A percentile compares a stretch with the other conserved stretches of the same genome.
phyloP scores from a whole-genome alignment of 164 flowering plant genomes.

The Magnolia officinalis region DNA sequence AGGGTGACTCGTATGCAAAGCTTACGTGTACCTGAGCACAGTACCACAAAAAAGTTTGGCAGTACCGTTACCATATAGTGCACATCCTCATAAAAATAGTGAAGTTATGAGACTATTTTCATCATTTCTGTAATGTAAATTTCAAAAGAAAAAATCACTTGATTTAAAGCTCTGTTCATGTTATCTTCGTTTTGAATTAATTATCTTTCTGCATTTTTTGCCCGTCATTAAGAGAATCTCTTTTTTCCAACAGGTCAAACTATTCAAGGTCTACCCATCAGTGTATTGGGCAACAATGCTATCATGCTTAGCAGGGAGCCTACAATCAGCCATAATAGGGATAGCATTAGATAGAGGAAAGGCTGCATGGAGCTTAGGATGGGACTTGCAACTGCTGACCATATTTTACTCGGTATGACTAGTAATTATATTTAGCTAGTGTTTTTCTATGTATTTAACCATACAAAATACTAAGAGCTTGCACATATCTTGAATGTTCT shows the following conservation, averaged over 20 bases:
- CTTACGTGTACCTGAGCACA: too few species aligned
- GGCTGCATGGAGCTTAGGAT: conserved; percentile 39
- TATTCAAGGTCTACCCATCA: conserved; percentile 37
- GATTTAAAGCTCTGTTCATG: neutral
- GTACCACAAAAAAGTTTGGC: too few species aligned
- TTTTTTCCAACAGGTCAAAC: conserved; percentile 37
- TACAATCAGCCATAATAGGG: conserved; percentile 41
- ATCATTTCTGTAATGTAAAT: too few species aligned
- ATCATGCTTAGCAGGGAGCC: conserved; percentile 39
- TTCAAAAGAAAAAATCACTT: too few species aligned
- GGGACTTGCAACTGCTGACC: conserved; percentile 43
- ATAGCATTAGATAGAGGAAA: conserved; percentile 29
- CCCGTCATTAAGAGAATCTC: neutral
- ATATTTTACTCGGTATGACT: conserved; percentile 51
- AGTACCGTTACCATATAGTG: too few species aligned
- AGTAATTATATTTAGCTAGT: neutral
- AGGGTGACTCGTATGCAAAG: too few species aligned
- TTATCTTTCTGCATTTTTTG: neutral
- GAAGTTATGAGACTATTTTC: too few species aligned
- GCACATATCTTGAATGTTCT: too few species aligned
- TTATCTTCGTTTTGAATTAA: neutral
- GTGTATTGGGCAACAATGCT: conserved; percentile 42
- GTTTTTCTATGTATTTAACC: neutral
- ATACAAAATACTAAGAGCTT: too few species aligned
- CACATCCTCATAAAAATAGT: too few species aligned